Evolutionary conservation across 257 asterid genomes (phyloP).

Genomic region (Linderniella brevidens): DNA sequence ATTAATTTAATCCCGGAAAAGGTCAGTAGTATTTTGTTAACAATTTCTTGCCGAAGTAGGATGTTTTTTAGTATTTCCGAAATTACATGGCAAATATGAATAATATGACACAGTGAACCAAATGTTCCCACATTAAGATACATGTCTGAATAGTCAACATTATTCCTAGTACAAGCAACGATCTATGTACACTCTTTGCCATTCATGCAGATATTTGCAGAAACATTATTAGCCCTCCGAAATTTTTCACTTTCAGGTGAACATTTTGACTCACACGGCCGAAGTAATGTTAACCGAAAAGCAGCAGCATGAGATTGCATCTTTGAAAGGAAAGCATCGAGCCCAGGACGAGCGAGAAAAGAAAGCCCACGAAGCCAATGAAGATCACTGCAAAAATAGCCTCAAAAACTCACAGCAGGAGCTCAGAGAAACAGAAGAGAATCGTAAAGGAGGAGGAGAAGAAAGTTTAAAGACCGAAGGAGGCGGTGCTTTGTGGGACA

Average conservation of each 20-base stretch:
- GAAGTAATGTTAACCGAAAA: constrained; percentile 39
- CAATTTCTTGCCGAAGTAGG: too few species aligned
- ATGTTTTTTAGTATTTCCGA: not conserved
- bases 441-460: constrained; percentile 11
- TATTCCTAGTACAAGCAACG: too few species aligned
- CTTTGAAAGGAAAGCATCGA: constrained; percentile 50
- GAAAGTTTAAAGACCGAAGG: constrained; percentile 20
- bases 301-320: constrained; percentile 40
- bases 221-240: not conserved
- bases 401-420: constrained; percentile 2
- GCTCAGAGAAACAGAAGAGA: not conserved
- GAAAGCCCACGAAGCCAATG: constrained; percentile 7
- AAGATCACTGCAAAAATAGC: not conserved
- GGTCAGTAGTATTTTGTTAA: too few species aligned
- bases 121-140: too few species aligned
- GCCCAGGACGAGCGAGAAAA: constrained; percentile 58
- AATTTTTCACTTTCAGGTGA: constrained; percentile 44
- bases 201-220: not conserved
- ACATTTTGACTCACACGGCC: constrained; percentile 77
- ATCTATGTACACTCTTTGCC: too few species aligned
- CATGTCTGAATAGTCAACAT: too few species aligned
- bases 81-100: not conserved
- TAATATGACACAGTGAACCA: too few species aligned
- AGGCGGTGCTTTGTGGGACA: constrained; percentile 89
- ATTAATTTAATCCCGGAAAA: too few species aligned